Conservation (phyloP, 139 green algal species). For the Tetratostichococcus sp. region DNA sequence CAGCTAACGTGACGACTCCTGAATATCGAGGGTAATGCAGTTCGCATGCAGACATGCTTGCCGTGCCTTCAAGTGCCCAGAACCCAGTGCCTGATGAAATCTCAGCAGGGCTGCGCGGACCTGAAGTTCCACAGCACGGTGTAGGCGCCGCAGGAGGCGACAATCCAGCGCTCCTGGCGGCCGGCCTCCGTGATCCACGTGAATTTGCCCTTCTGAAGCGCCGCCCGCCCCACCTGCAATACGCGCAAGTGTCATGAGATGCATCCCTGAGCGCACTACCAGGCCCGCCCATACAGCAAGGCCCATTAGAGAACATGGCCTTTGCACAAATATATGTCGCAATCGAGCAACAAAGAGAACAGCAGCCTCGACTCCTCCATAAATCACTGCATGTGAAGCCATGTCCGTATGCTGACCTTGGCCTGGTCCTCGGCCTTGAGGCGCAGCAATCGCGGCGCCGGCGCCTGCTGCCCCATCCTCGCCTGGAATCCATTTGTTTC, state of each 20-base stretch:
- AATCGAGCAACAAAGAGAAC: too few relatives aligned
- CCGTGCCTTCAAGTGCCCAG: too few relatives aligned
- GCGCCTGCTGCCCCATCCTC: constrained; percentile 53
- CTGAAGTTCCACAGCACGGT: constrained; percentile 85
- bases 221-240: constrained; percentile 11
- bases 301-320: too few relatives aligned
- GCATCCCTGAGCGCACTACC: too few relatives aligned
- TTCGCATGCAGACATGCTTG: too few relatives aligned
- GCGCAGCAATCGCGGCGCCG: constrained; percentile 79
- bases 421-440: constrained; percentile 75
- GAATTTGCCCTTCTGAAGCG: constrained; percentile 66
- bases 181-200: constrained; percentile 84
- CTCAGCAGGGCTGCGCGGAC: not conserved
- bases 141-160: constrained; percentile 71
- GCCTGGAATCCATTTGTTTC: constrained; percentile 72
- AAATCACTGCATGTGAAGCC: too few relatives aligned
- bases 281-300: too few relatives aligned
- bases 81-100: not conserved
- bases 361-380: not conserved
- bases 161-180: constrained; percentile 79
- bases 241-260: too few relatives aligned
- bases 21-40: too few relatives aligned
- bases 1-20: too few relatives aligned
- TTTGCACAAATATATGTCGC: too few relatives aligned
- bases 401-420: constrained; percentile 4